phyloP scores from a whole-genome alignment of 2,329 filamentous ascomycete species.

The Fonsecaea nubica region DNA sequence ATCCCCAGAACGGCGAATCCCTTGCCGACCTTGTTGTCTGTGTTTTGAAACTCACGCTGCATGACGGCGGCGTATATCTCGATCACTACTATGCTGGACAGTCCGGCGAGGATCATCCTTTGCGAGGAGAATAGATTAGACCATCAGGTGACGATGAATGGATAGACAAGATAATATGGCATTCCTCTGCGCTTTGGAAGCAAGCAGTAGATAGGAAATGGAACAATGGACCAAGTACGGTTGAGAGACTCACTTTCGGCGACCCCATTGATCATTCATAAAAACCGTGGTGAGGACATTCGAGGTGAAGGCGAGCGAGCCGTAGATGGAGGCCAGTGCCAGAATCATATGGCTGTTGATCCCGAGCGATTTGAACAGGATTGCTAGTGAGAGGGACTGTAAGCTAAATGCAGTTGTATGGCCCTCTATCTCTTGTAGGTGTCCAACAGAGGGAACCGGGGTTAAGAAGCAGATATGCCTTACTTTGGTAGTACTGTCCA shows the following conservation, averaged over 20 bases:
- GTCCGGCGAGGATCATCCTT: constrained; percentile 63
- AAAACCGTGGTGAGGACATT: constrained; percentile 61
- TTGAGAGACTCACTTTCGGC: constrained; percentile 51
- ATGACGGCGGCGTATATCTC: constrained; percentile 67
- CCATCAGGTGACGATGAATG: no score
- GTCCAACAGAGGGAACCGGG: constrained; percentile 25
- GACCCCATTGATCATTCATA: constrained; percentile 65
- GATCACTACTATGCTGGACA: constrained; percentile 60
- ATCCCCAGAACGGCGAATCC: constrained; percentile 66
- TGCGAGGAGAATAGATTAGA: background rate
- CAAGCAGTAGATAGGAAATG: background rate
- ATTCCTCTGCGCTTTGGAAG: no score
- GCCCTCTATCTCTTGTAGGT: background rate
- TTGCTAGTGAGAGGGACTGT: constrained; percentile 61
- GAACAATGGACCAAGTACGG: background rate
- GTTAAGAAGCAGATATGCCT: constrained; percentile 46
- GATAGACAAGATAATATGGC: background rate
- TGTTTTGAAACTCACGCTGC: constrained; percentile 63
- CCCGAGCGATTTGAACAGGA: constrained; percentile 71
- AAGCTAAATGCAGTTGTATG: background rate
- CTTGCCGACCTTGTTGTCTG: constrained; percentile 62
- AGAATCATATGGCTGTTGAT: constrained; percentile 53
- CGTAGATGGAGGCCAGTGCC: constrained; percentile 83
- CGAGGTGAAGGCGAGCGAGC: constrained; percentile 91
- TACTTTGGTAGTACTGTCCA: constrained; percentile 67